A percentile compares a stretch with the other conserved stretches of the same genome.
phyloP scores from a whole-genome alignment of 257 asterid species.

The Gynochthodes officinalis region DNA sequence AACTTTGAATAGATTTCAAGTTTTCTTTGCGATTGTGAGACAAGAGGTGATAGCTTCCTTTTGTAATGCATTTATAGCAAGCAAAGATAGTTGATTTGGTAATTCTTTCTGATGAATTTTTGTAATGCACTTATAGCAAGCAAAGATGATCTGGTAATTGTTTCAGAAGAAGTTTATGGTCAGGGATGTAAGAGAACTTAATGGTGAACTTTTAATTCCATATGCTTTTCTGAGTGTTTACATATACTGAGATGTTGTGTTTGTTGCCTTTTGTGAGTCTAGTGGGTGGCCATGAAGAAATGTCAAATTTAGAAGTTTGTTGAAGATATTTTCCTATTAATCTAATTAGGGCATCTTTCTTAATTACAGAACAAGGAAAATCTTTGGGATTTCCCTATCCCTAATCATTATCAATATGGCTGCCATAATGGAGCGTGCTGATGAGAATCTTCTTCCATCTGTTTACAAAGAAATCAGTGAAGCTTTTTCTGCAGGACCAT shows the following conservation, averaged over 20 bases:
- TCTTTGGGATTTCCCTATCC: constrained; percentile 83
- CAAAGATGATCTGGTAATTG: not conserved
- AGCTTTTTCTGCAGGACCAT: constrained; percentile 87
- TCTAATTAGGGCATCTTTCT: not conserved
- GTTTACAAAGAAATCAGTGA: constrained; percentile 99
- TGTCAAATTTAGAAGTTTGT: not conserved
- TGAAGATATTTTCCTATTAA: constrained; percentile 1
- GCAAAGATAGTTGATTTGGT: not conserved
- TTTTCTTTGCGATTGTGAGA: not conserved
- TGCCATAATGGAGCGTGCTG: constrained; percentile 99
- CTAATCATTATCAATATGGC: constrained; percentile 91
- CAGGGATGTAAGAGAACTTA: not conserved
- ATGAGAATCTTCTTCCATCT: constrained; percentile 96
- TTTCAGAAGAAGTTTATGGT: not conserved
- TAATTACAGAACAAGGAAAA: constrained; percentile 47
- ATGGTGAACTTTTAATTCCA: not conserved
- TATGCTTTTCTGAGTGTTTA: not conserved
- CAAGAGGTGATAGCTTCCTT: not conserved
- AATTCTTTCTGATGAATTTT: not conserved
- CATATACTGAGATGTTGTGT: not conserved
- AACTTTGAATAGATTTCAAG: too few species aligned
- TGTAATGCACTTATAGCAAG: not conserved
- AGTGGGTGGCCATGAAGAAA: not conserved
- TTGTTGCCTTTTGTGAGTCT: not conserved
- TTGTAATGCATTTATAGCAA: not conserved